A percentile compares a stretch with the other conserved stretches of the same genome.
Conservation (phyloP, 1,284 basidiomycete genomes). For the Ceraceosorus bombacis region DNA sequence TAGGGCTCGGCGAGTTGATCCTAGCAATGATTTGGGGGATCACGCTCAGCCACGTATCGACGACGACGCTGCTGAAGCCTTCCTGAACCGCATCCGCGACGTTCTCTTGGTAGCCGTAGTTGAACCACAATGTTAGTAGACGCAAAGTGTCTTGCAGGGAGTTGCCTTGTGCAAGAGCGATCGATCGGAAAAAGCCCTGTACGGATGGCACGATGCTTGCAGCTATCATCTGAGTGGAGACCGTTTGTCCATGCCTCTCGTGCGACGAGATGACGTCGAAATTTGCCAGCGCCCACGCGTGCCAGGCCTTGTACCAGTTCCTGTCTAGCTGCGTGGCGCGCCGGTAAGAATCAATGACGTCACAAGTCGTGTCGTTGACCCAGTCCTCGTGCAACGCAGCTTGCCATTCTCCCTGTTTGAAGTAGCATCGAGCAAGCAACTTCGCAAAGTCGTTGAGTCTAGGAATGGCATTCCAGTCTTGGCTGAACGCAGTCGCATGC, state of each 20-base stretch:
- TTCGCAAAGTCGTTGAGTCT: constrained; percentile 66
- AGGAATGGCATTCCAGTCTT: constrained; percentile 40
- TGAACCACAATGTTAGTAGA: constrained; percentile 95
- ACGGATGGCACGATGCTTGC: constrained; percentile 88
- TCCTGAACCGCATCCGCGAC: constrained; percentile 82
- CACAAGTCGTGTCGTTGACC: constrained; percentile 51
- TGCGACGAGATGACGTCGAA: constrained; percentile 71
- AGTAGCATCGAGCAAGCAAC: constrained; percentile 89
- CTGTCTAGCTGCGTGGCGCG: constrained; percentile 86
- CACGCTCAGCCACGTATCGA: constrained; percentile 98
- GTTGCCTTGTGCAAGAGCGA: constrained; percentile 75
- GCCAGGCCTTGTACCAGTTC: constrained; percentile 98
- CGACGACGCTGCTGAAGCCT: constrained; percentile 81
- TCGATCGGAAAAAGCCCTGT: constrained; percentile 91
- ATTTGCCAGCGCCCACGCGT: constrained; percentile 95
- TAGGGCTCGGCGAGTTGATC: constrained; percentile 84
- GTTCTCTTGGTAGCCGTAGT: constrained; percentile 83
- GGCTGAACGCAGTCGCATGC: constrained; percentile 29
- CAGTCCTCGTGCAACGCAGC: constrained; percentile 67
- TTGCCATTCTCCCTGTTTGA: constrained; percentile 96
- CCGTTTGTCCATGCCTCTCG: constrained; percentile 56
- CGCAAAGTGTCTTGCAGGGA: constrained; percentile 91
- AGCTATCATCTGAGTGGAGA: constrained; percentile 66
- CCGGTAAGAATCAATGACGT: constrained; percentile 63
- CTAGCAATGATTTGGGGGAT: constrained; percentile 99